Evolutionary conservation across 73 alveolate genomes (phyloP).

Genomic region (Paramecium bursaria): DNA sequence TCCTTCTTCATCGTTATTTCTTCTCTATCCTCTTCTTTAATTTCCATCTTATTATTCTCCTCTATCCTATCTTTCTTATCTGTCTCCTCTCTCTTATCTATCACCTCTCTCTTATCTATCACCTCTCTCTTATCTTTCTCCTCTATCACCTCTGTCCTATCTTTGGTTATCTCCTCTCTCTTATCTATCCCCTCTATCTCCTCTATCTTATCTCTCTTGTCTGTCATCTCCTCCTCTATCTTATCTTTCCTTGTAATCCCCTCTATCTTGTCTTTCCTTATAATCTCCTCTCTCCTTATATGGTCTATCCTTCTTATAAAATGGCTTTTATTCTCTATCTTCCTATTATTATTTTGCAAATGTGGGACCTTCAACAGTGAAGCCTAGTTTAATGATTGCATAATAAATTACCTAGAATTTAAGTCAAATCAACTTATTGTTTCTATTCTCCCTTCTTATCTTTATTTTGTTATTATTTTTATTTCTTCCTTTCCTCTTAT

Average conservation of each 20-base stretch:
- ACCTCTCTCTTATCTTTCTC: not conserved
- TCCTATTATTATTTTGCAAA: not conserved
- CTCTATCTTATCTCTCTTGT: not conserved
- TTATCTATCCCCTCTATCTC: not conserved
- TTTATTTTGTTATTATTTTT: not conserved
- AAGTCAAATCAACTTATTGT: conserved; percentile 13
- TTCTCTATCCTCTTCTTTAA: too few relatives aligned
- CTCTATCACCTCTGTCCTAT: not conserved
- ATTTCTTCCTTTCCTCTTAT: conserved; percentile 19
- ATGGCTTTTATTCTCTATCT: conserved; percentile 19
- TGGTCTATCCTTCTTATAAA: not conserved
- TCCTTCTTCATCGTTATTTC: not conserved
- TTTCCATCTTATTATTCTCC: conserved; percentile 40
- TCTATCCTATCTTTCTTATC: conserved; percentile 2
- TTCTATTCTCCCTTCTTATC: not conserved
- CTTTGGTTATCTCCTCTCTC: not conserved
- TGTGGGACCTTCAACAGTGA: conserved; percentile 29
- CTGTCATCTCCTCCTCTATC: not conserved
- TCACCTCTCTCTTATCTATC: not conserved
- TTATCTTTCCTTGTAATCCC: not conserved
- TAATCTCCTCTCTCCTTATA: not conserved
- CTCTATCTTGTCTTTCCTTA: conserved; percentile 10
- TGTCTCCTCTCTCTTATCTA: not conserved
- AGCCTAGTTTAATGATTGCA: not conserved
- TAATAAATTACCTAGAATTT: not conserved